Evolutionary conservation across 257 asterid species (phyloP).

Genomic region (Primulina tabacum): DNA sequence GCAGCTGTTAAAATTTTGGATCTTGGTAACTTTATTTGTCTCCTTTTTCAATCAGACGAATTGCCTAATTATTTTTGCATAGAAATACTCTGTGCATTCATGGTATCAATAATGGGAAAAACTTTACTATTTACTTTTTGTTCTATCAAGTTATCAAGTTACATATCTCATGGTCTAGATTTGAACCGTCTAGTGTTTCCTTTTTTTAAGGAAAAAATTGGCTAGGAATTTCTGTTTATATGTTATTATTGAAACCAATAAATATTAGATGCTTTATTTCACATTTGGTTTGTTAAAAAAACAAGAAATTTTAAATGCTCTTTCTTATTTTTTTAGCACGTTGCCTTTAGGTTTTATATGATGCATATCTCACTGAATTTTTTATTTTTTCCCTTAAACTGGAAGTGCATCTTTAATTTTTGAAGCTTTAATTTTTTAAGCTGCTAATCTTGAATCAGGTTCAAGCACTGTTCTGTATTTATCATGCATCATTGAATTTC

Average conservation of each 20-base stretch:
- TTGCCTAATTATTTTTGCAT: slow-evolving; percentile 16
- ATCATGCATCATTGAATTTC: neutral
- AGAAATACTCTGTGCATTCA: neutral
- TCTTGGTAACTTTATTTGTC: neutral
- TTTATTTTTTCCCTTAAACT: neutral
- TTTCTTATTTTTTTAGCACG: neutral
- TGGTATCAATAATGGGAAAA: neutral
- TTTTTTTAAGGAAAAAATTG: neutral
- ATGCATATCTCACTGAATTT: neutral
- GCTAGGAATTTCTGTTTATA: neutral
- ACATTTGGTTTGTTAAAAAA: neutral
- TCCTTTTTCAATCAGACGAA: neutral
- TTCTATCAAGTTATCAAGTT: neutral
- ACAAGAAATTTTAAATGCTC: neutral
- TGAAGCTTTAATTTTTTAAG: neutral
- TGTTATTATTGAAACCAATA: neutral
- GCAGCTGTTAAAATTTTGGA: slow-evolving; percentile 1
- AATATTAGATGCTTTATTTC: too few relatives aligned
- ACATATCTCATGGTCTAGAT: neutral
- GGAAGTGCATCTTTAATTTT: neutral
- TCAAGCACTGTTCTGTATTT: neutral
- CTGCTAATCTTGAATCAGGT: neutral
- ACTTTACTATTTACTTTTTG: neutral
- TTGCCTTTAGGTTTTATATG: slow-evolving; percentile 9
- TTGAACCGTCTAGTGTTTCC: neutral